Evolutionary conservation across 345 rosid species (phyloP), one percentile per base, ranked within the genome.

Genomic region (Kandelia obovata): DNA sequence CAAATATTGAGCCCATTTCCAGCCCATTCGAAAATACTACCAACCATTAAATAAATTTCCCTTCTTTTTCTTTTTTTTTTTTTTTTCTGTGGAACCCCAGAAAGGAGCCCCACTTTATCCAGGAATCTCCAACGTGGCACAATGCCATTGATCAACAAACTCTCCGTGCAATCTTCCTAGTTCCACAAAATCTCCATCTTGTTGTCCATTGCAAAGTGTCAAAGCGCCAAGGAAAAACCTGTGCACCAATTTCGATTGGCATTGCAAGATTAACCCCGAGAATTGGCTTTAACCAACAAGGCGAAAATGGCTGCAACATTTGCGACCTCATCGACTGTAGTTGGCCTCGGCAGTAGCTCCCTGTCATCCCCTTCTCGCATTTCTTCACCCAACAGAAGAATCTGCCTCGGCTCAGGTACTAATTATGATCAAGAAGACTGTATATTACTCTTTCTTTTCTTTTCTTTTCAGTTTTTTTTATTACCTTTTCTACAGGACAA

Each of bases 331-430:
- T 65, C 79, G 16, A 71, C 92, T 69, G 84, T 91, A 43, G 65
- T 82, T 26, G 97, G 97, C 71, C 87, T 93, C n/a, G 85, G 84
- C 80, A 73, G 81, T 70, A 58, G 85, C 72, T 68, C 82, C 1
- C 81, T 83, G n/a, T 67, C 87, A 17, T 53, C 84, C 17, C 74
- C 59, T 71, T 46, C 71, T 53, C 65, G 55, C 55, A 20, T 23
- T 17, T 58, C 73, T 39, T 62, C 73, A 1, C 58, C 82, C 34
- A 81, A 31, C 52, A 78, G 27, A 43, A 43, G 16, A 72, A n/a
- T 62, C 11, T 31, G 61, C 66, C 82, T 89, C 43, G n/a, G 73
- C 76, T 88, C 98, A 70, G 87, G 96, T 92, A 80, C 30, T 28
- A 20, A 5, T 30, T 69, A 2, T 3, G 49, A 11, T 43, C 4